Base-by-base conservation (phyloP, 2,329 filamentous ascomycete species). In the Nigrospora oryzae region DNA sequence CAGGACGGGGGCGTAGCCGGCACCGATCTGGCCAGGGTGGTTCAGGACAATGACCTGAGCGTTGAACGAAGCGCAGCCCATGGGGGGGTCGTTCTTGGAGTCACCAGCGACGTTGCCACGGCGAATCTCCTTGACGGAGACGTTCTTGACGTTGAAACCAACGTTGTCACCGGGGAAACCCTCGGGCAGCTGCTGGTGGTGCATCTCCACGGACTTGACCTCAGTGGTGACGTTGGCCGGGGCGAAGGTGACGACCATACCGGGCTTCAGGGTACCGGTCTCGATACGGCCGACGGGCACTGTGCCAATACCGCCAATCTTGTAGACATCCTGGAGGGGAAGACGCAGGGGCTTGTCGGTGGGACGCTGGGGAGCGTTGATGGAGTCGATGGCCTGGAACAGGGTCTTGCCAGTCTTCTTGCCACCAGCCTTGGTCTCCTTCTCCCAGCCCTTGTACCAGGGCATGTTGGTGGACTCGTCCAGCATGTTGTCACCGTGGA, bases 91-190 rank as follows among this genome's bases (percentile, higher is more conserved):
- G 81, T 95, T 94, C 90, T 98, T 98, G 83, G 88, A 91, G 89
- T 98, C 93, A 89, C 89, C 89, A 66, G 87, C 87, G 64, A 98
- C 93, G 85, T 98, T 97, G 69, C 93, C 93, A 95, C 93, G 93
- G 77, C 93, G 93, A 69, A 98, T 95, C 74, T 98, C 93, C 90
- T 98, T 98, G 79, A 98, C 93, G 74, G 93, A 97, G 67, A 98
- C 93, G 93, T 98, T 98, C 90, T 98, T 98, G 79, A 98, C 91
- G 88, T 98, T 98, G 90, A 98, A 98, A 65, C 93, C 93, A 73
- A 98, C 93, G 82, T 98, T 98, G 88, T 98, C 93, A 84, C 93
- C 93, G 68, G 93, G 93, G 59, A 87, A 68, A 87, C 93, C 93
- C 83, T 95, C 85, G 57, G 70, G 52, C 62, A 98, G 90, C 86